Evolutionary conservation across 179 eudicot genomes (phyloP), one percentile per base, ranked within the genome.

Genomic region (Pouteria campechiana): DNA sequence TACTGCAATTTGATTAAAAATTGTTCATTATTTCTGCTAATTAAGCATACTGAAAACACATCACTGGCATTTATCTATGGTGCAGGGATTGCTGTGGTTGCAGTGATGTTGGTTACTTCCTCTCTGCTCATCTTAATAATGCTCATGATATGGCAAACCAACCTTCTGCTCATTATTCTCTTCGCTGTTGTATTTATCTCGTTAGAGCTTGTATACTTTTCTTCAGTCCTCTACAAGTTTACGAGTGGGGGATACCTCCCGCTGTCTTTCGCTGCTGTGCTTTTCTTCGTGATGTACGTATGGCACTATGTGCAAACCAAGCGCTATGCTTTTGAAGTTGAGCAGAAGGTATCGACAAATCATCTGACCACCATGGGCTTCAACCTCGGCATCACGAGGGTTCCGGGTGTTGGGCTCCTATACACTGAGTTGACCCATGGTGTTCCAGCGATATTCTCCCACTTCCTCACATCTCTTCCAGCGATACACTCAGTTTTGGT

Each of bases 181-280:
- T n/a, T 50, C 45, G 36, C 38, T 28, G 24, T 19, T 17, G 24
- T 29, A 20, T 27, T 50, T 9, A 27, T 32, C 17, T 18, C 38
- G 9, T 27, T 50, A 12, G 54, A 50, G 38, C 54, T 50, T 5
- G 24, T 38, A 5, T 50, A 50, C 38, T 34, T 50, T 12, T 50
- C 54, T 1, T 32, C 54, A 3, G 32, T 25, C 1, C 44, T 50
- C 15, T 50, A 33, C 54, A 50, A 50, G 38, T 11, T 50, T 17
- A 39, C n/a, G n/a, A 32, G 38, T 3, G 54, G 54, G 6, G 54
- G 54, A 16, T 50, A 25, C 30, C 42, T 50, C 16, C 54, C 54
- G 1, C 34, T 50, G 2, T 23, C 38, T 8, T 19, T 50, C n/a
- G 11, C 54, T 9, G 32, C 35, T 6, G 22, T 38, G 24, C 24